Evolutionary conservation across 1,284 basidiomycete genomes (phyloP), one percentile per base, ranked within the genome.

Genomic region (Heterobasidion annosum): DNA sequence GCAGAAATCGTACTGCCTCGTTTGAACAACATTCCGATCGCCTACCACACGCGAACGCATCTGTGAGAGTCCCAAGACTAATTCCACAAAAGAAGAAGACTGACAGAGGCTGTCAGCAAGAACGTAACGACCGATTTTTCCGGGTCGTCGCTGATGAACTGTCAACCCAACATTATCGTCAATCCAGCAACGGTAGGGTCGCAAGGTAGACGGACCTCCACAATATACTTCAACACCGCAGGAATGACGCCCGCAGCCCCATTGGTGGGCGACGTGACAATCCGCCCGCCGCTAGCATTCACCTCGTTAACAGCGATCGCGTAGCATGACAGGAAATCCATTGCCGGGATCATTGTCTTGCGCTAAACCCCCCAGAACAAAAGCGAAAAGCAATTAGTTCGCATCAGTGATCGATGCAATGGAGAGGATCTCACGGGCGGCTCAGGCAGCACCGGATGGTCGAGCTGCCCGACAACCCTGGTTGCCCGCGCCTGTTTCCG

Each of bases 11-110:
- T 98, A 54, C 93, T 95, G 19, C 95, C 95, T 54, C 95, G 82
- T 68, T 98, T 98, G 77, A 96, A 98, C 16, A 98, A 74, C 96
- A 98, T 98, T 4, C 94, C 94, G 54, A 98, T 73, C 1, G 94
- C 88, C 93, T 82, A 64, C 55, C 9, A 40, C 35, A 32, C 45
- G 15, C 45, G 18, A 13, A 47, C 18, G 10, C 18, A 46, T 48
- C 33, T 57, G 19, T 56, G n/a, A 56, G 51, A 25, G 25, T 25
- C 25, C 25, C 25, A 25, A 5, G 25, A 25, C 25, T 25, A 5
- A 25, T 25, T 25, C 25, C 25, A 25, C 25, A 5, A 25, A 25
- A 5, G 25, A 25, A 25, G 3, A 25, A 25, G 46, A 73, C 81
- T 54, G 62, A 88, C 88, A 54, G 88, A 76, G 48, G 93, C 89